Evolutionary conservation across 768 basidiomycete genomes (phyloP), one percentile per base, ranked within the genome.

Genomic region (Termitomyces titanicus): DNA sequence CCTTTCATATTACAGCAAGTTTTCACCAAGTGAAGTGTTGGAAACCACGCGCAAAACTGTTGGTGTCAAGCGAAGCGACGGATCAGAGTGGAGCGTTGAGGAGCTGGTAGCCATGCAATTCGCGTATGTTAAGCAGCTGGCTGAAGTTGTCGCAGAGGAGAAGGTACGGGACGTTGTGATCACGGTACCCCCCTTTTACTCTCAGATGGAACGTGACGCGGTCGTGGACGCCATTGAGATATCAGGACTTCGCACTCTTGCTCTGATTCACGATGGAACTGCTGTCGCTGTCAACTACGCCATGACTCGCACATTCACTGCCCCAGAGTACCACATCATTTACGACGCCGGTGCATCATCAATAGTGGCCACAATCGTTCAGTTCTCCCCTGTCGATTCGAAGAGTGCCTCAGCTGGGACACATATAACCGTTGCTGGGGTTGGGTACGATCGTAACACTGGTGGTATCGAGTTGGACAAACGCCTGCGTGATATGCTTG

Each of bases 241-340:
- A 43, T 85, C 94, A 15, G 97, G 95, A 2, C 73, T 99, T 44
- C 82, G 82, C 25, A 86, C 89, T 1, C 74, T 98, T 31, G 86
- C 91, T 0, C 77, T 98, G 55, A 82, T 99, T 51, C 89, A 94
- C 62, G 97, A 99, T 63, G 96, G 96, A 25, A 85, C 92, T 0
- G 92, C 94, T 2, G 88, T 95, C n/a, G 97, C 94, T 13, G 80
- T 98, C 62, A 99, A 99, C 74, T 99, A 92, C 66, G 97, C 97
- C 40, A 97, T 98, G 94, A 94, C 94, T 2, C 84, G 96, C 46
- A 79, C 84, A 2, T 98, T 98, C 76, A 74, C 88, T 0, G 74
- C 73, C 2, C 84, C 85, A 0, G 89, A 95, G 65, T 83, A 88
- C 68, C 95, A 98, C 67, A 71, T 99, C 61, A 86, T 99, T 56